Base-by-base conservation (phyloP, 1,139 yeast genomes). In the Candida glucosophila region DNA sequence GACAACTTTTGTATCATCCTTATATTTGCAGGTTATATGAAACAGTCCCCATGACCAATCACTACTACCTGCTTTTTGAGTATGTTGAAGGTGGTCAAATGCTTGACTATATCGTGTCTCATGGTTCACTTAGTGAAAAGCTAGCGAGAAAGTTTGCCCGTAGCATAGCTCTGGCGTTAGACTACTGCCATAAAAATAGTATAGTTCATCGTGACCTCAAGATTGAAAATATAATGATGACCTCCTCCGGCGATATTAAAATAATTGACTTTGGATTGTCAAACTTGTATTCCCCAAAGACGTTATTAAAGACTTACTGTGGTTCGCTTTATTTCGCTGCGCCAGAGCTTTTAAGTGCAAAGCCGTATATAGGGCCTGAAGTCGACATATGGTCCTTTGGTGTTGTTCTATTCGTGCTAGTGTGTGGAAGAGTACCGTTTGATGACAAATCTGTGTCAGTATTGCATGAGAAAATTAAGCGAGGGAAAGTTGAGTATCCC, bases 331-430 rank as follows among this genome's bases (percentile, higher is more conserved):
- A 92, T 52, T 92, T 90, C 67, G 99, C 98, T 1, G 98, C 99
- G 0, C 99, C 99, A 0, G 99, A 92, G 50, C 65, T 92, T 39
- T 64, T 92, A 32, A 80, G 83, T 34, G 98, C 97, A 0, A 76
- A 77, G 37, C 96, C 96, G 0, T 92, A 92, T 44, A 64, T 73
- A 18, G 99, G 98, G 0, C 98, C 98, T 1, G 98, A 92, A 51
- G 96, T 92, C 25, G 99, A 90, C 49, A 79, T 90, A 15, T 90
- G 99, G 99, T 83, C 95, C 4, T 88, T 88, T 62, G 99, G 98
- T 32, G 95, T 90, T 24, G 96, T 90, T 1, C 58, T 92, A 19
- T 90, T 85, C 46, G 99, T 90, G 11, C 60, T 92, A 35, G 95
- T 90, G 3, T 88, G 96, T 49, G 99, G 99, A 28, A 88, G 86